A percentile compares a stretch with the other conserved stretches of the same genome.
phyloP scores from a whole-genome alignment of 306 rosid genomes.

The Corylus americana region DNA sequence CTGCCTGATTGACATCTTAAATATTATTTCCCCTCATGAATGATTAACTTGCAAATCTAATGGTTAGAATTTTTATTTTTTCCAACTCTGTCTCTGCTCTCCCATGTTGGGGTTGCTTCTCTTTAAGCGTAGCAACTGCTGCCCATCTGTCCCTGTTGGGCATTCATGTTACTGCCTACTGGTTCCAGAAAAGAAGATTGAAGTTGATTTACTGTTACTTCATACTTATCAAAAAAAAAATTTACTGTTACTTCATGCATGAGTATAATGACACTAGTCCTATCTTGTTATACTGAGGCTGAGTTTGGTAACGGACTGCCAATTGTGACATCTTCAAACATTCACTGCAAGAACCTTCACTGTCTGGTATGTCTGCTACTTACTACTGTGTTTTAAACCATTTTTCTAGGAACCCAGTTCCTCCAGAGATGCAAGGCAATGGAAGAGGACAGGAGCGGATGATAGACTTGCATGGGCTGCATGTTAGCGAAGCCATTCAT shows the following conservation, averaged over 20 bases:
- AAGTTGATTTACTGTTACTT: background rate
- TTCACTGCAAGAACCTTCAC: background rate
- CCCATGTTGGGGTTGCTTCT: background rate
- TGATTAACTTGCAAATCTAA: background rate
- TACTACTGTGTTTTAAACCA: slow-evolving; percentile 10
- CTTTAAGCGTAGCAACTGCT: background rate
- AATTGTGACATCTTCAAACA: background rate
- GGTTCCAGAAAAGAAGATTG: background rate
- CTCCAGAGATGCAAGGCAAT: slow-evolving; percentile 66
- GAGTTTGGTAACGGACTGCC: slow-evolving; percentile 4
- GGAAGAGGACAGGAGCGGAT: slow-evolving; percentile 88
- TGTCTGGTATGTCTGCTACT: slow-evolving; percentile 3
- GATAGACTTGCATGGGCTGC: slow-evolving; percentile 93
- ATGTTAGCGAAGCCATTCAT: slow-evolving; percentile 83
- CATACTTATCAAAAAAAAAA: too few relatives aligned
- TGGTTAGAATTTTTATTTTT: background rate
- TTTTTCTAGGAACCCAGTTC: slow-evolving; percentile 69
- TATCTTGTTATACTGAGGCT: background rate
- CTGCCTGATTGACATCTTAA: slow-evolving; percentile 10
- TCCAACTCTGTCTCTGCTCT: background rate
- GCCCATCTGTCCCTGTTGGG: background rate
- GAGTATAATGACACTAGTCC: background rate
- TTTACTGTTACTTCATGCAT: background rate
- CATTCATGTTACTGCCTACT: background rate
- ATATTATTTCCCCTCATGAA: background rate